A percentile compares a stretch with the other conserved stretches of the same genome.
phyloP scores from a whole-genome alignment of 768 basidiomycete genomes.

The Terana coerulea region DNA sequence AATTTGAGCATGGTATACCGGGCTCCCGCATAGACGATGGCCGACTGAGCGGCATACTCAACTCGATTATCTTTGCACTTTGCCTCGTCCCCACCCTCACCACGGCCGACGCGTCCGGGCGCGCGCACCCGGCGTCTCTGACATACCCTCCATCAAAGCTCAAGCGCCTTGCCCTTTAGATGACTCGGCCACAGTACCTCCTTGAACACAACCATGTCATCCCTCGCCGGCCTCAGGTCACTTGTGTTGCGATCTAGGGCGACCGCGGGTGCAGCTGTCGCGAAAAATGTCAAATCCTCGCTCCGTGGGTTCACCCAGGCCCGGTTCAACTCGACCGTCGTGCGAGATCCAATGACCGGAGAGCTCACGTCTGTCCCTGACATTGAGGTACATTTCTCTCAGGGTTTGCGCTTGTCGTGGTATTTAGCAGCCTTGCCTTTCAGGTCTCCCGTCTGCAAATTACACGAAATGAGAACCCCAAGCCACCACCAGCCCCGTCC shows the following conservation, averaged over 20 bases:
- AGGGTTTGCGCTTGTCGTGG: neutral
- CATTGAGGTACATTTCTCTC: conserved; percentile 43
- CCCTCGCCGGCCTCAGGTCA: neutral
- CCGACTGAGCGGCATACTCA: too few relatives aligned
- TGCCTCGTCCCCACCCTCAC: too few relatives aligned
- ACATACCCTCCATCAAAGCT: neutral
- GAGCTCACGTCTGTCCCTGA: conserved; percentile 44
- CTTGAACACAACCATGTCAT: neutral
- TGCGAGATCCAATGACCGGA: conserved; percentile 46
- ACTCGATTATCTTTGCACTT: too few relatives aligned
- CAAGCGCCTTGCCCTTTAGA: neutral
- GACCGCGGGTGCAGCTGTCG: neutral
- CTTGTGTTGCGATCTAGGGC: neutral
- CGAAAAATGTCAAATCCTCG: neutral
- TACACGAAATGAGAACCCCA: conserved; percentile 46
- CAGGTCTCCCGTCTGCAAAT: conserved; percentile 50
- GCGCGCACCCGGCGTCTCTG: neutral
- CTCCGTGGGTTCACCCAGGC: neutral
- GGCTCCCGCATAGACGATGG: too few relatives aligned
- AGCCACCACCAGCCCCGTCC: conserved; percentile 58
- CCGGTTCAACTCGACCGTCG: conserved; percentile 15
- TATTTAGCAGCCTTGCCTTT: neutral
- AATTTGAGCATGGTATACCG: too few relatives aligned
- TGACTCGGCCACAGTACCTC: too few relatives aligned
- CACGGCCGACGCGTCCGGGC: conserved; percentile 8